Conservation (phyloP, 2,329 filamentous ascomycete species). For the Pyricularia grisea region DNA sequence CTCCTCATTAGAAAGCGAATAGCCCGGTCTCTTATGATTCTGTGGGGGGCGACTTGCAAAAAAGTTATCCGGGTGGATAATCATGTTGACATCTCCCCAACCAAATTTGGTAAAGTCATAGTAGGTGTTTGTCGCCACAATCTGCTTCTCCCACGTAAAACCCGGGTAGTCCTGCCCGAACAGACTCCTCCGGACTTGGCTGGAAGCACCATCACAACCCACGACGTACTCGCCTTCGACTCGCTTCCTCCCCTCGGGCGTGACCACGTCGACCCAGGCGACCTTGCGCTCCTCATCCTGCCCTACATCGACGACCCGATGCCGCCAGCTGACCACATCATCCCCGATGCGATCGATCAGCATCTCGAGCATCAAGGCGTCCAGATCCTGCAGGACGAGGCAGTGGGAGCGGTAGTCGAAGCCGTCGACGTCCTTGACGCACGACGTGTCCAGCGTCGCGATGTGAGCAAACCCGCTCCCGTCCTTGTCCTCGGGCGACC, state of each 20-base stretch:
- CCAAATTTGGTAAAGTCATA: constrained; percentile 49
- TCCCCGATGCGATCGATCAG: constrained; percentile 24
- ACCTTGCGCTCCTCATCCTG: constrained; percentile 28
- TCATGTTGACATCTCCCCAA: constrained; percentile 49
- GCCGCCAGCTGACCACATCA: constrained; percentile 29
- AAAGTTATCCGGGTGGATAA: constrained; percentile 52
- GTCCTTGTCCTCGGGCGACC: neutral
- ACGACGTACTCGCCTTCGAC: constrained; percentile 37
- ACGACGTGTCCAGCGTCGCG: constrained; percentile 23
- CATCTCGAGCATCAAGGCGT: constrained; percentile 32
- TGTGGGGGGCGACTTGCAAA: constrained; percentile 22
- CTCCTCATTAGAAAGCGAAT: too few relatives aligned
- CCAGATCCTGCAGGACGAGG: constrained; percentile 31
- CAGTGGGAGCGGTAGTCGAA: constrained; percentile 29
- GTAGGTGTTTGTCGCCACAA: constrained; percentile 57
- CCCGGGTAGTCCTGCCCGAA: constrained; percentile 50
- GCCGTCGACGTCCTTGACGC: constrained; percentile 24
- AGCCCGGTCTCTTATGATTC: too few relatives aligned
- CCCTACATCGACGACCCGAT: constrained; percentile 33
- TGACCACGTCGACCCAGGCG: constrained; percentile 35
- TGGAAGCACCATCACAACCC: constrained; percentile 30
- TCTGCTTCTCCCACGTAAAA: constrained; percentile 49
- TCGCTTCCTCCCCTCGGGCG: constrained; percentile 20
- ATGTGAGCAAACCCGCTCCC: constrained; percentile 14
- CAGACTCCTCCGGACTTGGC: constrained; percentile 30